Conservation (phyloP, 768 basidiomycete species). For the Cystofilobasidium bisporidii region DNA sequence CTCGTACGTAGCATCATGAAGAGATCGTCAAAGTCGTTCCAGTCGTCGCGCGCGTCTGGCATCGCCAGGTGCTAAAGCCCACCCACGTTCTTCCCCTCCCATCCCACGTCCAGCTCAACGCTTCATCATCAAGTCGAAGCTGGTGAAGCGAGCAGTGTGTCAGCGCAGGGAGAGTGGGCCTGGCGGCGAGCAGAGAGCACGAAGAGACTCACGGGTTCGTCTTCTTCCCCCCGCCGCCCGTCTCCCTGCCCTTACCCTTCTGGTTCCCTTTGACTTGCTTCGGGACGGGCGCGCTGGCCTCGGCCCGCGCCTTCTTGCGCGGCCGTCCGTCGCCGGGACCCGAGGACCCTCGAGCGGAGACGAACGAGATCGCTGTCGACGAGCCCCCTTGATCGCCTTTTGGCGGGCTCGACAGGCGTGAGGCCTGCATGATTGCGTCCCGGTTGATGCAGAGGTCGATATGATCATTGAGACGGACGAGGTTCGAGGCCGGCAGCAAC, state of each 20-base stretch:
- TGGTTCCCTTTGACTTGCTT: neutral
- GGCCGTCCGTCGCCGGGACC: neutral
- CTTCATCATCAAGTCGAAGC: slow-evolving; percentile 20
- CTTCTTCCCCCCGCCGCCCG: neutral
- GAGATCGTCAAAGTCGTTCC: no score
- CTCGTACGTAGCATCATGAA: no score
- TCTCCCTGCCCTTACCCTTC: neutral
- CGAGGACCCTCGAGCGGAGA: no score
- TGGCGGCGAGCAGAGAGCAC: no score
- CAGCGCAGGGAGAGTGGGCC: neutral
- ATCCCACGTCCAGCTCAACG: no score
- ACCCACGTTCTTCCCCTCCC: no score
- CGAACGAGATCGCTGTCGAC: neutral
- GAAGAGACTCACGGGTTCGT: neutral
- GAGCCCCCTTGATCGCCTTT: no score
- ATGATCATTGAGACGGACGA: slow-evolving; percentile 83
- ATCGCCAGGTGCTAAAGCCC: no score
- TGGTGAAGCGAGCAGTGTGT: neutral
- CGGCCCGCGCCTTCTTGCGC: neutral
- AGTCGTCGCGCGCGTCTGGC: no score
- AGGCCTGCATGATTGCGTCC: slow-evolving; percentile 63
- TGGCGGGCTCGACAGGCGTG: slow-evolving; percentile 33
- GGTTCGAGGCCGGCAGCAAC: slow-evolving; percentile 46
- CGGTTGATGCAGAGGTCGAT: slow-evolving; percentile 80
- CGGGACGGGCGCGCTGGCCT: neutral